phyloP scores from a whole-genome alignment of 1,284 basidiomycete genomes.

The Cutaneotrichosporon curvatum region DNA sequence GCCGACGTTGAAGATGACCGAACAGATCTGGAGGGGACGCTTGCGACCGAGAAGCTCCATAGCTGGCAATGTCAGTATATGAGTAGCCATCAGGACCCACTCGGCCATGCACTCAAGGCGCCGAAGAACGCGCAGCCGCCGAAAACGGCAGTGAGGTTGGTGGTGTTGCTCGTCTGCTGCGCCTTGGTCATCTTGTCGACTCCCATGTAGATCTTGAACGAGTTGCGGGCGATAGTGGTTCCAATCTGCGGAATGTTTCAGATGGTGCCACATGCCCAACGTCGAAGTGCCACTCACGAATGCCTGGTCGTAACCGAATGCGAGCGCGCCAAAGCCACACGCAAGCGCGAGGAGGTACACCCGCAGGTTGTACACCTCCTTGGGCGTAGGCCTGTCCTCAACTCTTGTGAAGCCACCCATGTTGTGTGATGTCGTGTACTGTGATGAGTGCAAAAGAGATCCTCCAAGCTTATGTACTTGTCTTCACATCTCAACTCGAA shows the following conservation, averaged over 20 bases:
- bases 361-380: slow-evolving; percentile 52
- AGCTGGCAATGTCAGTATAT: slow-evolving; percentile 23
- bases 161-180: slow-evolving; percentile 41
- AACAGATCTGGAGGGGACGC: slow-evolving; percentile 23
- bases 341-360: slow-evolving; percentile 48
- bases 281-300: too few species aligned
- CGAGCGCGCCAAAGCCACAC: slow-evolving; percentile 39
- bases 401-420: slow-evolving; percentile 24
- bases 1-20: slow-evolving; percentile 36
- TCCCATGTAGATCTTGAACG: slow-evolving; percentile 50
- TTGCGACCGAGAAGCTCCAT: slow-evolving; percentile 30
- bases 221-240: slow-evolving; percentile 46
- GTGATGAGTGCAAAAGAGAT: too few species aligned
- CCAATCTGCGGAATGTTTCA: slow-evolving; percentile 33
- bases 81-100: too few species aligned
- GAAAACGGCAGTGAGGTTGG: slow-evolving; percentile 45
- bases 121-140: slow-evolving; percentile 43
- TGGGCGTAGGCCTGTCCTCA: slow-evolving; percentile 50
- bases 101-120: slow-evolving; percentile 23
- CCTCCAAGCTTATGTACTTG: too few species aligned
- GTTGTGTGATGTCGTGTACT: too few species aligned
- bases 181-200: slow-evolving; percentile 36
- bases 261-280: too few species aligned
- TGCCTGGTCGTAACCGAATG: slow-evolving; percentile 48
- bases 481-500: too few species aligned